Conservation (phyloP, 208 protist genomes). For the Borovskyia barvae region DNA sequence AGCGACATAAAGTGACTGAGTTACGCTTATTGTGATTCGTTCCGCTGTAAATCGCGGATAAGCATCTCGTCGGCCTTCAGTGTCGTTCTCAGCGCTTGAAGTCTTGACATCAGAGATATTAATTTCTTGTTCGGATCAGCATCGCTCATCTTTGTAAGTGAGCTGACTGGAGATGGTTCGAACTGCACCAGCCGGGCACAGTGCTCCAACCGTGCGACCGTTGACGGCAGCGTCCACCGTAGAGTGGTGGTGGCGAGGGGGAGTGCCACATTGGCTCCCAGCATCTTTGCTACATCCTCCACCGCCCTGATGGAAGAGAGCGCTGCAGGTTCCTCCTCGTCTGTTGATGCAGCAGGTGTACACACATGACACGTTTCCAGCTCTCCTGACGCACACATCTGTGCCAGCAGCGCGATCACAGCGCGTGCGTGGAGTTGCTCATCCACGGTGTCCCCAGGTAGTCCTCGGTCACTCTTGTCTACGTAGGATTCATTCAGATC, state of each 20-base stretch:
- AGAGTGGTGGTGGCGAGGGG: not conserved
- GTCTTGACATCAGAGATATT: not conserved
- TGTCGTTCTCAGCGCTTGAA: slow-evolving; percentile 1
- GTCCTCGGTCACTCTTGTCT: no score
- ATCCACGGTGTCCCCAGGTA: not conserved
- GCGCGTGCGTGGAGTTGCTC: not conserved
- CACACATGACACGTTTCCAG: slow-evolving; percentile 8
- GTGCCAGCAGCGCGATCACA: slow-evolving; percentile 26
- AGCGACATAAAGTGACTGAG: no score
- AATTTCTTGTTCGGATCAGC: not conserved
- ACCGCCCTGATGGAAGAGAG: no score
- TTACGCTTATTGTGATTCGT: no score
- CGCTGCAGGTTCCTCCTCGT: no score
- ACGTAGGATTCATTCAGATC: no score
- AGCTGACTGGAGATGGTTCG: not conserved
- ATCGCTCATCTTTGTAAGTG: no score
- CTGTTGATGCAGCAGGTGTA: not conserved
- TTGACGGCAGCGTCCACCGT: slow-evolving; percentile 7
- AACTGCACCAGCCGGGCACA: slow-evolving; percentile 4
- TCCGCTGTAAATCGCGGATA: no score
- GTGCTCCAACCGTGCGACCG: not conserved
- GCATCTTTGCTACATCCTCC: no score
- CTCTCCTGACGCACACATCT: slow-evolving; percentile 32
- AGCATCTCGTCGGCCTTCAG: slow-evolving; percentile 2
- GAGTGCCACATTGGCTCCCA: no score